These are phyloP conservation scores for Leishmania martiniquensis DNA, from an alignment of 208 protist genomes.

Conservation along the genomic window DNA sequence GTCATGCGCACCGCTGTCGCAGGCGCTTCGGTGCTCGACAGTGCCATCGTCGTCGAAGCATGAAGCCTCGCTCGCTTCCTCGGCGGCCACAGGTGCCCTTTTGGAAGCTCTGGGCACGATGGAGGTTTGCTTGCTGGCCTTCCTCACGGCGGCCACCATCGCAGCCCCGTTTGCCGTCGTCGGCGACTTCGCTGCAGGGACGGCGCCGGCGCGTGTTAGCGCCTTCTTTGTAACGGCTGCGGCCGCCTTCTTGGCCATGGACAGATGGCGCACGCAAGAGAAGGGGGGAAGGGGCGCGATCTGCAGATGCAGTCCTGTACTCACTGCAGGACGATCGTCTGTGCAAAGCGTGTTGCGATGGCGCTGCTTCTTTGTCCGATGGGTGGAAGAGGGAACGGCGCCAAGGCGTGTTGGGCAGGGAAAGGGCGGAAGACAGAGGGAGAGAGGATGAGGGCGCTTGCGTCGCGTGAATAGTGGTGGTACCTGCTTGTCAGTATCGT, in stretches of 20 bases:
- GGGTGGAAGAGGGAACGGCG: neutral
- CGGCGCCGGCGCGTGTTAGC: neutral
- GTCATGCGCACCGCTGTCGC: slow-evolving; percentile 1
- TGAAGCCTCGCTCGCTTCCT: slow-evolving; percentile 1
- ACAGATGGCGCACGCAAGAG: neutral
- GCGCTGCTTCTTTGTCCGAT: neutral
- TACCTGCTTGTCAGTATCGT: too few species aligned
- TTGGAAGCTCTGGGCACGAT: neutral
- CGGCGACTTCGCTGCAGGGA: neutral
- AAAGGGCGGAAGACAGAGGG: neutral
- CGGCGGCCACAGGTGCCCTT: neutral
- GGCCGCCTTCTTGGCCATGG: slow-evolving; percentile 11
- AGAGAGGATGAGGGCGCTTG: neutral
- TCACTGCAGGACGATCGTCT: neutral
- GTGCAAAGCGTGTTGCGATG: too few species aligned
- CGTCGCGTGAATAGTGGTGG: neutral
- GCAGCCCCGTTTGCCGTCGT: slow-evolving; percentile 12
- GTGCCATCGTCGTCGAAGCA: slow-evolving; percentile 9
- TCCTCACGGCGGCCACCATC: neutral
- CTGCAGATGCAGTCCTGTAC: neutral
- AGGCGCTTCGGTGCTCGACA: neutral
- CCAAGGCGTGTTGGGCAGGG: neutral
- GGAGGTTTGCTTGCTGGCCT: neutral
- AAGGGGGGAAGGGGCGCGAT: slow-evolving; percentile 1
- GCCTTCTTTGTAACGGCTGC: neutral